A percentile compares a stretch with the other conserved stretches of the same genome.
These are phyloP conservation scores for Larix kaempferi DNA, from an alignment of 75 land plant genomes.

Conservation along the genomic window DNA sequence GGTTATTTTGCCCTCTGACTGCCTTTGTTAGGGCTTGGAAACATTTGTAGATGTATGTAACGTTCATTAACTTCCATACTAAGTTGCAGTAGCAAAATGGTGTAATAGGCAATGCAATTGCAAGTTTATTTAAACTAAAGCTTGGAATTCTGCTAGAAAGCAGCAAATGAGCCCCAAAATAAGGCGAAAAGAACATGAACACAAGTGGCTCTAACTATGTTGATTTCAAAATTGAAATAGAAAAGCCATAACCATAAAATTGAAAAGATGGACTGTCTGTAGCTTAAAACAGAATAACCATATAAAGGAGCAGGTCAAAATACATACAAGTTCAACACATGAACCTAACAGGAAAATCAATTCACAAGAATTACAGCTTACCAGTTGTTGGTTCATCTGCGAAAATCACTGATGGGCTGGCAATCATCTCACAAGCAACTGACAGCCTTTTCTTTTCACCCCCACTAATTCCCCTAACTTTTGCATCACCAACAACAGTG, in stretches of 20 bases:
- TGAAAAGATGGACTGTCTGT: background rate
- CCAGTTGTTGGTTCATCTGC: slow-evolving; percentile 99
- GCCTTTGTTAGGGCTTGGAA: background rate
- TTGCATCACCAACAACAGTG: slow-evolving; percentile 87
- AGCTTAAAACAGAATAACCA: background rate
- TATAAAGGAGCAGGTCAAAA: background rate
- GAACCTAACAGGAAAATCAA: slow-evolving; percentile 5
- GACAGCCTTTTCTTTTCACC: slow-evolving; percentile 97
- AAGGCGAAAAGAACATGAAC: background rate
- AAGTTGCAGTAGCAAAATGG: background rate
- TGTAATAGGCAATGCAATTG: background rate
- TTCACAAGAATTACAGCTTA: slow-evolving; percentile 8
- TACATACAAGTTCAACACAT: background rate
- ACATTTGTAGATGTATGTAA: background rate
- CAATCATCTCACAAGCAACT: slow-evolving; percentile 96
- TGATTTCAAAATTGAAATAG: background rate
- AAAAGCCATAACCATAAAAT: background rate
- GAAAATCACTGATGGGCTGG: slow-evolving; percentile 97
- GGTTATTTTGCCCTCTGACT: too few species aligned
- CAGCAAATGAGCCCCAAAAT: background rate
- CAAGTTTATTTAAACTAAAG: background rate
- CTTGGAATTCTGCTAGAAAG: background rate
- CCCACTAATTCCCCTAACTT: slow-evolving; percentile 98
- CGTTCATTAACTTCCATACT: background rate
- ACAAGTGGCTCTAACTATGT: background rate